Conservation (phyloP, 257 asterid genomes). For the Galeopsis tetrahit region DNA sequence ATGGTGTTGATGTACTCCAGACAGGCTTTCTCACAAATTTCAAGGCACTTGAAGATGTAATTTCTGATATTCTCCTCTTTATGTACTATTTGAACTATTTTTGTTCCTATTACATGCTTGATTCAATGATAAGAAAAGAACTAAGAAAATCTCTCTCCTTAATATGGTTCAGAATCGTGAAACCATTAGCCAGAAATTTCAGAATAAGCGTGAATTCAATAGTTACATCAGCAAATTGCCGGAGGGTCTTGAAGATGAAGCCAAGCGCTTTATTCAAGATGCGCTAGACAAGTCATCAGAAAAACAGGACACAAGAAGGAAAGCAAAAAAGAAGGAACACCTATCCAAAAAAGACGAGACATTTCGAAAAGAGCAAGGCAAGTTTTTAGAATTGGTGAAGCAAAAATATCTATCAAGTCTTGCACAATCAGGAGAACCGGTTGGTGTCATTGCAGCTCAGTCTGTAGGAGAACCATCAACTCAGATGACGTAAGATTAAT, state of each 20-base stretch:
- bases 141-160: constrained; percentile 21
- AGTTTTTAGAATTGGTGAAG: constrained; percentile 63
- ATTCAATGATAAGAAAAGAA: constrained; percentile 14
- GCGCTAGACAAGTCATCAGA: constrained; percentile 31
- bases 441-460: constrained; percentile 98
- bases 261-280: constrained; percentile 43
- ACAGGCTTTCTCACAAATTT: constrained; percentile 89
- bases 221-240: constrained; percentile 74
- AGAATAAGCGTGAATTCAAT: constrained; percentile 51
- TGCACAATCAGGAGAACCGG: constrained; percentile 93
- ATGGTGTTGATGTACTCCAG: constrained; percentile 87
- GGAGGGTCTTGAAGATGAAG: constrained; percentile 73
- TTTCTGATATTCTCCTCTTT: constrained; percentile 35
- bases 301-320: constrained; percentile 23
- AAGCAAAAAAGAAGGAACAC: constrained; percentile 35
- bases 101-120: constrained; percentile 25
- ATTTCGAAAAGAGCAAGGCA: constrained; percentile 41
- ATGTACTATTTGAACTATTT: constrained; percentile 3
- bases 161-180: constrained; percentile 70
- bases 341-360: constrained; percentile 34
- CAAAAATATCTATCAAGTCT: constrained; percentile 90
- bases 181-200: constrained; percentile 61
- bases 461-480: constrained; percentile 99
- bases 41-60: constrained; percentile 79
- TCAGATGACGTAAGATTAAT: constrained; percentile 90